Evolutionary conservation across 2,329 filamentous ascomycete genomes (phyloP), one percentile per base, ranked within the genome.

Genomic region (Pyrenochaeta sp.): DNA sequence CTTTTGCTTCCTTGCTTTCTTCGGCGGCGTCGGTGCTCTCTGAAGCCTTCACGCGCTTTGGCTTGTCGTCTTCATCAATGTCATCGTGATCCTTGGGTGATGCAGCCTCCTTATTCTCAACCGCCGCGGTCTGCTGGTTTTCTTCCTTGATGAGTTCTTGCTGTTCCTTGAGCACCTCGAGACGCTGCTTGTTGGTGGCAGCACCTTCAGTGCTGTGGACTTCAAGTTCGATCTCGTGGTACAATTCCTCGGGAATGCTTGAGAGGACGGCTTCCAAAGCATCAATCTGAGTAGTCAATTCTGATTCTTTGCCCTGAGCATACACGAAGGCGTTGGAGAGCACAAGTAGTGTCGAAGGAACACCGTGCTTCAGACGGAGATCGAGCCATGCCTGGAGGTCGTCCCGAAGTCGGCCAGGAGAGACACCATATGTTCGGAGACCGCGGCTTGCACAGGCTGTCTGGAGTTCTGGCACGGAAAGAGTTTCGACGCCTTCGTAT

Each of bases 141-240:
- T 99, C 94, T 69, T 99, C 94, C 53, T 96, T 87, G 45, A 99
- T 99, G 52, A 99, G 84, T 71, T 96, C 94, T 72, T 99, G 89
- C 78, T 99, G 94, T 78, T 99, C 94, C 82, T 91, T 95, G 68
- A 99, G 82, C 11, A 99, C 94, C 78, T 99, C 94, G 28, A 99
- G 87, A 71, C 94, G 88, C 80, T 97, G 94, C 82, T 95, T 96
- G 83, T 99, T 99, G 56, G 94, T 99, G 17, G 94, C 94, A 8
- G 92, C 93, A 50, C 94, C 94, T 76, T 99, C 94, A 35, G 93
- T 92, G 50, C 87, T 96, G 80, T 96, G 90, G 7, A 99, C 91
- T 77, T 99, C 94, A 21, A 99, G 87, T 75, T 97, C 94, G 53
- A 99, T 96, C 78, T 99, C 94, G 80, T 99, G 94, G 89, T 95